Base-by-base conservation (phyloP, 2,329 filamentous ascomycete species). In the Rhynchosporium secalis region DNA sequence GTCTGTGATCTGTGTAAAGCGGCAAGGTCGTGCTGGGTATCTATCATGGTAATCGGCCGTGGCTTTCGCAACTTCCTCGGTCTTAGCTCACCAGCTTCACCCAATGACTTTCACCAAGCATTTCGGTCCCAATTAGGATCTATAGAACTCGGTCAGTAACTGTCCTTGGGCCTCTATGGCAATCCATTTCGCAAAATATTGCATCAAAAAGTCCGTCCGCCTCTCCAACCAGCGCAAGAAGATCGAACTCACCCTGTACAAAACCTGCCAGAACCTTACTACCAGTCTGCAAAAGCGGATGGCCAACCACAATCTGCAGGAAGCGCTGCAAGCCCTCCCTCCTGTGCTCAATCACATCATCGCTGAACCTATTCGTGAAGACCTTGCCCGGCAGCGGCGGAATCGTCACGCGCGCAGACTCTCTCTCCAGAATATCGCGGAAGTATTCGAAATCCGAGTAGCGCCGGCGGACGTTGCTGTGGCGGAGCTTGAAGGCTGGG, bases 391-490 rank as follows among this genome's bases (percentile, higher is more conserved):
- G 95, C 67, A 99, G 80, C 4, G 95, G 94, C 0, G 95, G 95
- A 73, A 99, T 99, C 28, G 92, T 96, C 62, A 99, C 95, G 68
- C 94, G 86, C 62, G 93, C 93, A 71, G 86, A 91, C 79, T 99
- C 95, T 70, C 95, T 88, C 84, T 99, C 95, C 64, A 99, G 86
- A 67, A 98, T 96, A 77, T 99, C 95, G 75, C 95, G 91, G 78
- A 99, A 99, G 79, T 96, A 94, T 80, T 99, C 95, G 76, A 99
- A 99, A 78, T 99, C 95, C 62, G 90, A 95, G 81, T 99, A 99
- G 58, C 95, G 91, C 66, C 95, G 88, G 70, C 93, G 92, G 66
- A 99, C 95, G 70, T 87, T 86, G 68, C 88, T 92, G 75, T 90
- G 86, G 69, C 93, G 92, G 71, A 97, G 87, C 81, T 98, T 98